A percentile compares a stretch with the other conserved stretches of the same genome.
phyloP scores from a whole-genome alignment of 139 green algal genomes.

The Tetradesmus lagerheimii region DNA sequence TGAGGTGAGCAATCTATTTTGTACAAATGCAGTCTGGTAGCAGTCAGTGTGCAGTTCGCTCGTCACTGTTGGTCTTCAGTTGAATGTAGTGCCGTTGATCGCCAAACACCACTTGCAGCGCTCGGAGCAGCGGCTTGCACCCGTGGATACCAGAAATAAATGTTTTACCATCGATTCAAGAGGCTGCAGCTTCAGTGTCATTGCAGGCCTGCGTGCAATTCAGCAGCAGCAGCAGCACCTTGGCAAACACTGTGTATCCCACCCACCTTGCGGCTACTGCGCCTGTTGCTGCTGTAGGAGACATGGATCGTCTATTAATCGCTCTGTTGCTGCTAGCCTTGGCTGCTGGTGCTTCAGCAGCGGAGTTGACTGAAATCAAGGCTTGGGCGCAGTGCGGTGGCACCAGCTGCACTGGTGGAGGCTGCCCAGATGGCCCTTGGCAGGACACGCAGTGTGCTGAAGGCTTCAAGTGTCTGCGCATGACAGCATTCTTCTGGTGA shows the following conservation, averaged over 20 bases:
- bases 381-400: constrained; percentile 17
- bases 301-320: background rate
- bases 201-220: background rate
- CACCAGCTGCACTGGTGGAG: constrained; percentile 16
- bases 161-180: no score
- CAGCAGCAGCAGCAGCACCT: background rate
- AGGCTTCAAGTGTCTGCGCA: constrained; percentile 2
- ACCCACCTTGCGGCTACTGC: background rate
- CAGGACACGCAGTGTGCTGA: background rate
- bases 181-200: background rate
- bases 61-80: background rate
- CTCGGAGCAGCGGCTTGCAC: background rate
- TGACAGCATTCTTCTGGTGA: constrained; percentile 22
- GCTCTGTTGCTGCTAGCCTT: background rate
- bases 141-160: background rate
- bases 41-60: background rate
- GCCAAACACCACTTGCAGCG: background rate
- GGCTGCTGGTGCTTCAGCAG: background rate
- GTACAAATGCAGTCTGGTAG: background rate
- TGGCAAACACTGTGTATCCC: no score
- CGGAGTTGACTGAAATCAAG: background rate
- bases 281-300: background rate
- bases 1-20: background rate
- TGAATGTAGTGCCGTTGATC: background rate
- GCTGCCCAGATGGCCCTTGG: constrained; percentile 5